These are phyloP conservation scores for Begonia loranthoides DNA, from an alignment of 306 rosid species.

Conservation along the genomic window DNA sequence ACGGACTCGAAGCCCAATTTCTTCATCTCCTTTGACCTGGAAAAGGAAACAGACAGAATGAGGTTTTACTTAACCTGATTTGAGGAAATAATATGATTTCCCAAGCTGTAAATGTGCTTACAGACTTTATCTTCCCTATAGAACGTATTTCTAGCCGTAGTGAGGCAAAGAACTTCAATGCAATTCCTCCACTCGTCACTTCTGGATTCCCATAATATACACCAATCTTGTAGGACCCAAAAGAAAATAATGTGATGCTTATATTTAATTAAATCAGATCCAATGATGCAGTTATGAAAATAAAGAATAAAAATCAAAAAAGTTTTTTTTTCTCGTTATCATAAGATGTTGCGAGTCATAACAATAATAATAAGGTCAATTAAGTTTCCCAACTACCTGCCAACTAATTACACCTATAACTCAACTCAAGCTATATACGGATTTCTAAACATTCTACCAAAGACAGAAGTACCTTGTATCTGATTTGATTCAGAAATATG, in stretches of 20 bases:
- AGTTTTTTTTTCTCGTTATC: too few relatives aligned
- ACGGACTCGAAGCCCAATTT: conserved; percentile 81
- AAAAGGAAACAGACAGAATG: conserved; percentile 13
- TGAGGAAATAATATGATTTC: not conserved
- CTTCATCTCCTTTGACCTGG: conserved; percentile 96
- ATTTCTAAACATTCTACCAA: not conserved
- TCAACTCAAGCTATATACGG: too few relatives aligned
- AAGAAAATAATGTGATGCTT: conserved; percentile 6
- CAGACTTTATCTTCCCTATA: conserved; percentile 94
- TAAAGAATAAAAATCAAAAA: too few relatives aligned
- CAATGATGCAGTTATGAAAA: not conserved
- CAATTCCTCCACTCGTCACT: conserved; percentile 99
- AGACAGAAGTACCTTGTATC: conserved; percentile 64
- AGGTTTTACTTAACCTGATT: not conserved
- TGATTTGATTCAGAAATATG: conserved; percentile 86
- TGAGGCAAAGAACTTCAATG: conserved; percentile 95
- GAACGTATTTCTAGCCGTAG: conserved; percentile 90
- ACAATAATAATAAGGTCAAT: too few relatives aligned
- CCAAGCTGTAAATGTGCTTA: conserved; percentile 36
- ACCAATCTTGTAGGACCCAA: conserved; percentile 57
- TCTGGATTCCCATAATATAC: conserved; percentile 97
- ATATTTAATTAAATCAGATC: not conserved
- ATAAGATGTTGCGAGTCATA: too few relatives aligned
- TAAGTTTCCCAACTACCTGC: too few relatives aligned
- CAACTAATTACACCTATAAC: too few relatives aligned